A percentile compares a stretch with the other conserved stretches of the same genome.
phyloP scores from a whole-genome alignment of 495 filamentous ascomycete genomes.

The Monascus purpureus region DNA sequence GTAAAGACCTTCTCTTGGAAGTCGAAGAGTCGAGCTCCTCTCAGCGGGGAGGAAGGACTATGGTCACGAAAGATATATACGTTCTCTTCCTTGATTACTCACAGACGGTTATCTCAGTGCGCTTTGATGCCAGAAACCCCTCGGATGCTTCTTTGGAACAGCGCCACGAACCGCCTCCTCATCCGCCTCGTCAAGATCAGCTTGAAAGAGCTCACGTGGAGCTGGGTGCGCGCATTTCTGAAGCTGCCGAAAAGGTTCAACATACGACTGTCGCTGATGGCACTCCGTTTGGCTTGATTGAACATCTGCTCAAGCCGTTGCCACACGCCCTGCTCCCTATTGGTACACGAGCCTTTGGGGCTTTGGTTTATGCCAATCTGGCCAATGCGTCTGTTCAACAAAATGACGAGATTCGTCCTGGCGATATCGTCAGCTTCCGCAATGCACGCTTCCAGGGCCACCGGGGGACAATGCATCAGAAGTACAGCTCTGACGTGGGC shows the following conservation, averaged over 20 bases:
- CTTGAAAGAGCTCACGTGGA: constrained; percentile 69
- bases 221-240: constrained; percentile 61
- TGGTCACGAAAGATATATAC: constrained; percentile 65
- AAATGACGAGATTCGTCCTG: constrained; percentile 86
- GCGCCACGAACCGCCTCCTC: constrained; percentile 72
- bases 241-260: constrained; percentile 52
- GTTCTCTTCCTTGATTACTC: constrained; percentile 91
- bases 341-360: constrained; percentile 77
- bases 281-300: constrained; percentile 57
- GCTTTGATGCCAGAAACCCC: constrained; percentile 63
- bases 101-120: constrained; percentile 74
- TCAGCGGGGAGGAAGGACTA: constrained; percentile 53
- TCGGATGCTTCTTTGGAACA: constrained; percentile 64
- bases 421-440: constrained; percentile 85
- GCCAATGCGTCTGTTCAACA: constrained; percentile 83
- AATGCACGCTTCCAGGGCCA: constrained; percentile 95
- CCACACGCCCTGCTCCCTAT: constrained; percentile 65
- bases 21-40: constrained; percentile 61
- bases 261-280: constrained; percentile 75
- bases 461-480: constrained; percentile 85
- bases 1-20: constrained; percentile 73
- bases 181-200: constrained; percentile 80
- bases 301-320: constrained; percentile 63
- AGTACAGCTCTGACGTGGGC: constrained; percentile 81
- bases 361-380: constrained; percentile 82